These are phyloP conservation scores for Hypoxylon sp. DNA, from an alignment of 2,329 filamentous ascomycete species.

Conservation along the genomic window DNA sequence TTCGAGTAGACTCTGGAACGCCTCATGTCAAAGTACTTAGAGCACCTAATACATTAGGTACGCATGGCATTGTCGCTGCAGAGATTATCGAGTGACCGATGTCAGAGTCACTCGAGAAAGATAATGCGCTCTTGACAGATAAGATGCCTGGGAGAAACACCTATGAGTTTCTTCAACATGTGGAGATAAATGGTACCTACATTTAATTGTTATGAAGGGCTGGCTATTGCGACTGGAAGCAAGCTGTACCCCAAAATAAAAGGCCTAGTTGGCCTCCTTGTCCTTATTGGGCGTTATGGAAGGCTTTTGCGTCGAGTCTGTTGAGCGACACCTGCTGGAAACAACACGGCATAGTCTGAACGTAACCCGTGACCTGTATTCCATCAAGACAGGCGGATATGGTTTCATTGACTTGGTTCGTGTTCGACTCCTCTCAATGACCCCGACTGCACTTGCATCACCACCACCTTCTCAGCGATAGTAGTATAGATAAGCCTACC, in stretches of 20 bases:
- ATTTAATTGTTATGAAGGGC: constrained; percentile 80
- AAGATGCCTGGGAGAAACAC: constrained; percentile 67
- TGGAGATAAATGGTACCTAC: constrained; percentile 82
- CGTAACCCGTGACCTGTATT: constrained; percentile 74
- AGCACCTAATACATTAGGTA: constrained; percentile 73
- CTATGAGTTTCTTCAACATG: constrained; percentile 75
- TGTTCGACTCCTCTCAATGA: constrained; percentile 79
- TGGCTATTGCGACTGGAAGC: constrained; percentile 71
- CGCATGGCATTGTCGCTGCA: constrained; percentile 78
- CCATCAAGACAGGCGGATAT: constrained; percentile 77
- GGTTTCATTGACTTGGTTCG: constrained; percentile 76
- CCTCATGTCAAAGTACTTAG: constrained; percentile 70
- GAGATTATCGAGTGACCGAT: constrained; percentile 77
- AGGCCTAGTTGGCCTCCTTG: constrained; percentile 67
- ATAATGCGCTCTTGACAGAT: constrained; percentile 48
- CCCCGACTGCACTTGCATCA: constrained; percentile 80
- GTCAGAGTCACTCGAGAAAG: constrained; percentile 7
- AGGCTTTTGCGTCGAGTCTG: constrained; percentile 78
- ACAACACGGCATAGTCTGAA: constrained; percentile 84
- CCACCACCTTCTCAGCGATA: constrained; percentile 77
- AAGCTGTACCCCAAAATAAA: neutral
- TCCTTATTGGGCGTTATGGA: constrained; percentile 78
- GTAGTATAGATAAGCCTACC: constrained; percentile 75
- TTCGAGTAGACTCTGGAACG: constrained; percentile 80
- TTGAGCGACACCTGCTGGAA: constrained; percentile 74